Conservation (phyloP, 352 stramenopile genomes). For the Saprolegnia parasitica region DNA sequence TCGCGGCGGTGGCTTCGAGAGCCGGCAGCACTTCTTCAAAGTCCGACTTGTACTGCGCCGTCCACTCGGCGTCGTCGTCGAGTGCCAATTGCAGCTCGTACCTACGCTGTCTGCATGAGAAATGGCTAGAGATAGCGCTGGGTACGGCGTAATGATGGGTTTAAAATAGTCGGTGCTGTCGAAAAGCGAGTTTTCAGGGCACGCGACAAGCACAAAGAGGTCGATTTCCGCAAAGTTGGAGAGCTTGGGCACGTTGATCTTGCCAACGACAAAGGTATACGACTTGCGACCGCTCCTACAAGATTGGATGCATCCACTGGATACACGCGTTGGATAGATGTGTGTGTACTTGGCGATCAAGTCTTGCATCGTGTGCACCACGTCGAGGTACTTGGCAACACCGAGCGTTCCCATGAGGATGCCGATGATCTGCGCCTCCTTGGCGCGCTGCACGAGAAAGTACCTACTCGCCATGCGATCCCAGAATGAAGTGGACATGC, state of each 20-base stretch:
- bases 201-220: slow-evolving; percentile 95
- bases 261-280: slow-evolving; percentile 96
- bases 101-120: slow-evolving; percentile 14
- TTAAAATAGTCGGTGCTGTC: slow-evolving; percentile 90
- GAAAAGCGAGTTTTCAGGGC: slow-evolving; percentile 93
- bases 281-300: slow-evolving; percentile 87
- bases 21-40: slow-evolving; percentile 75
- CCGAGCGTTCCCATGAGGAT: slow-evolving; percentile 96
- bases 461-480: slow-evolving; percentile 38
- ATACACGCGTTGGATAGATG: neutral
- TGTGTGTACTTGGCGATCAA: slow-evolving; percentile 73
- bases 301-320: neutral
- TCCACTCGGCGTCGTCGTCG: slow-evolving; percentile 80
- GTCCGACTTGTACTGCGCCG: slow-evolving; percentile 74
- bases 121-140: neutral
- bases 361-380: slow-evolving; percentile 84
- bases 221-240: slow-evolving; percentile 98
- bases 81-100: slow-evolving; percentile 94
- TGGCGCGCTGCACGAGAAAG: slow-evolving; percentile 89
- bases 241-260: slow-evolving; percentile 96
- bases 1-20: slow-evolving; percentile 34
- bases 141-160: slow-evolving; percentile 87
- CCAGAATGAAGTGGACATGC: neutral
- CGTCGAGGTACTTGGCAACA: slow-evolving; percentile 87
- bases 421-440: slow-evolving; percentile 91